A percentile compares a stretch with the other conserved stretches of the same genome.
These are phyloP conservation scores for Brassica juncea DNA, from an alignment of 345 rosid species.

Conservation along the genomic window DNA sequence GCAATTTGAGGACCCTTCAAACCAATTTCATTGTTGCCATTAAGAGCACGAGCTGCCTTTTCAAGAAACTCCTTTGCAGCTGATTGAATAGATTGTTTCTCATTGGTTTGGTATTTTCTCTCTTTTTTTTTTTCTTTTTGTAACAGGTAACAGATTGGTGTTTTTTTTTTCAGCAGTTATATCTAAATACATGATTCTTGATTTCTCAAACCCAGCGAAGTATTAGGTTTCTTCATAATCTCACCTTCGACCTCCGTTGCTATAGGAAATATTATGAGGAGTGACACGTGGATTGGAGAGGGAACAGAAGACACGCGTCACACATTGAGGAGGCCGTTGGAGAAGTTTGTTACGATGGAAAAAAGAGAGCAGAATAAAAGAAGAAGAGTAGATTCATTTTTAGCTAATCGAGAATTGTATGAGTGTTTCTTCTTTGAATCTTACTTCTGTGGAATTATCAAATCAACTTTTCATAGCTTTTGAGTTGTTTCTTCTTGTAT, in stretches of 20 bases:
- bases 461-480: neutral
- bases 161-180: too few species aligned
- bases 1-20: constrained; percentile 68
- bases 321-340: neutral
- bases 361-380: neutral
- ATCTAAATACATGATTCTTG: constrained; percentile 49
- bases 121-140: too few species aligned
- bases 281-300: neutral
- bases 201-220: constrained; percentile 37
- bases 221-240: too few species aligned
- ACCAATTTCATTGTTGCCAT: constrained; percentile 56
- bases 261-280: neutral
- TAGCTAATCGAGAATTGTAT: too few species aligned
- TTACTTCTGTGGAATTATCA: neutral
- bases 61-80: constrained; percentile 88
- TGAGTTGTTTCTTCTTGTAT: neutral
- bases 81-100: constrained; percentile 57
- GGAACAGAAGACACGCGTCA: neutral
- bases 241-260: neutral
- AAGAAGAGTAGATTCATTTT: neutral
- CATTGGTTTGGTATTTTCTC: constrained; percentile 70
- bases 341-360: neutral
- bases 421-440: neutral
- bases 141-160: too few species aligned
- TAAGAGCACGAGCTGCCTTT: constrained; percentile 82